Base-by-base conservation (phyloP, 768 basidiomycete species). In the Russula compacta region DNA sequence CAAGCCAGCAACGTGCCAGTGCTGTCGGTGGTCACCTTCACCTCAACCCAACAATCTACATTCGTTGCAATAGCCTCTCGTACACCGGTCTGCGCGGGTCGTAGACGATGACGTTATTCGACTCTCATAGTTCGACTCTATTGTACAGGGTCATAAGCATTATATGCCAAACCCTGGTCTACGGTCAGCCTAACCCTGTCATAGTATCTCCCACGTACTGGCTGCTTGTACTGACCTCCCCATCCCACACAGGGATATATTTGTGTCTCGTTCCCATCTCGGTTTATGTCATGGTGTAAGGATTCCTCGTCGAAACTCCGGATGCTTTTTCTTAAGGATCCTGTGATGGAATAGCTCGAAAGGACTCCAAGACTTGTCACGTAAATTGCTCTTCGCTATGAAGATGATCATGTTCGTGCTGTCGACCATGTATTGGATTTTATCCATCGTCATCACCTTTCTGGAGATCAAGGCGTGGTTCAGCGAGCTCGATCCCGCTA, bases 241-340 rank as follows among this genome's bases (percentile, higher is more conserved):
- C 43, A 35, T 6, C 17, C 33, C 33, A 19, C 38, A 19, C 48
- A 61, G 54, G 60, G 2, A 39, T 57, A 6, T 61, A 61, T 39
- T n/a, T 49, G 10, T 61, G 24, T 24, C 60, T 61, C 12, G 15
- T 61, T 11, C 43, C 55, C 24, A 46, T 57, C 35, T 46, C 43
- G 19, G 38, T 44, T 11, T 40, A 52, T 33, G 14, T 53, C 42
- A 57, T 61, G 43, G 10, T 39, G 60, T 61, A 32, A 47, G 60
- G 24, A 21, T 4, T 19, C 6, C 38, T 60, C 24, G 5, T 2
- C 6, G 40, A 38, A 39, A 50, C 2, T 50, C 10, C 17, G 0
- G 17, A 9, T 14, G 12, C 12, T 35, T 44, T 58, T 44, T 38
- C 17, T 24, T 4, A 33, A 17, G 21, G 10, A 19, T 38, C 33